phyloP scores from a whole-genome alignment of 345 rosid genomes.

The Eucalyptus tenuipes region DNA sequence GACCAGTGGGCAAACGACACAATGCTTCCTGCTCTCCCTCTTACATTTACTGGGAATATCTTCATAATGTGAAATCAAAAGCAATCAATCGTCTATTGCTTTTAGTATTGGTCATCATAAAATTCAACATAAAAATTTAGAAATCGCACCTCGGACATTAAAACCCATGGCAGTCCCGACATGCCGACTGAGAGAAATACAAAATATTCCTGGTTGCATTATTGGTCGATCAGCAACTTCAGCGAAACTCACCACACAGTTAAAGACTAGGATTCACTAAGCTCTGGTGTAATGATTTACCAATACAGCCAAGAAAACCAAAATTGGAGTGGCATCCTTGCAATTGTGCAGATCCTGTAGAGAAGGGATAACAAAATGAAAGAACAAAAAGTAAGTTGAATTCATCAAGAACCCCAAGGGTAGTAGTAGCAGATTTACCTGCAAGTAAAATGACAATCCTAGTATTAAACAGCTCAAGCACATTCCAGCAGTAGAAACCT shows the following conservation, averaged over 20 bases:
- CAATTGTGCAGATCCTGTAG: neutral
- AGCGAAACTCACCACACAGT: no score
- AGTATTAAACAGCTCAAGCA: neutral
- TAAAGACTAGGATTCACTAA: neutral
- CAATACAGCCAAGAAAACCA: neutral
- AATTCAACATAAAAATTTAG: neutral
- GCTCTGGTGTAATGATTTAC: neutral
- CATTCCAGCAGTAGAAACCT: neutral
- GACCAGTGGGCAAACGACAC: conserved; percentile 31
- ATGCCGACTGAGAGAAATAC: neutral
- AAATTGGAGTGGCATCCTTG: neutral
- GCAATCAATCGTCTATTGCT: neutral
- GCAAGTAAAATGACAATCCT: neutral
- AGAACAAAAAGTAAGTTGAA: neutral
- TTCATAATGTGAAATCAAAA: neutral
- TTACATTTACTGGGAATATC: conserved; percentile 44
- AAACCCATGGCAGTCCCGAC: neutral
- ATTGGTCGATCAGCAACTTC: neutral
- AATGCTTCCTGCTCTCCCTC: conserved; percentile 42
- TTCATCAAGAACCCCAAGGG: neutral
- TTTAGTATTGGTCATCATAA: neutral
- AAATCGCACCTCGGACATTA: conserved; percentile 49
- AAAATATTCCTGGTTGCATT: conserved; percentile 18
- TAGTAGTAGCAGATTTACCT: neutral
- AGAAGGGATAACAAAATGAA: neutral